Conservation (phyloP, 108 stramenopile species). For the Cyclotella atomus region DNA sequence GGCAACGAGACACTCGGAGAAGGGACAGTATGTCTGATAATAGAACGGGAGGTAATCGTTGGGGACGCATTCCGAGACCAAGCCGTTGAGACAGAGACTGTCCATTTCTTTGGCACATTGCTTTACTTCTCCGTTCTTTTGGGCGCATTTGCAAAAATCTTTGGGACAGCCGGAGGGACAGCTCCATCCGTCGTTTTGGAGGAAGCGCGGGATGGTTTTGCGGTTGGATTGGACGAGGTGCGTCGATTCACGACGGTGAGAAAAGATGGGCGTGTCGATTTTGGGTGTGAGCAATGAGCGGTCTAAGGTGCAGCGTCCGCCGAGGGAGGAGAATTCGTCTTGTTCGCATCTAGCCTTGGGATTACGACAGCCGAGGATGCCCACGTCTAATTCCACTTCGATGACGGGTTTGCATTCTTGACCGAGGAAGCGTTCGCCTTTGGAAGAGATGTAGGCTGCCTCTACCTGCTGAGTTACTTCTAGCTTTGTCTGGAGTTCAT, state of each 20-base stretch:
- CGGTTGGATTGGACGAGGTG: background rate
- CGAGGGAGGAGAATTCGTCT: conserved; percentile 25
- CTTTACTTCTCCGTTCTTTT: conserved; percentile 15
- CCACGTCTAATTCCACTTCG: conserved; percentile 17
- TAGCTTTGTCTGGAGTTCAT: background rate
- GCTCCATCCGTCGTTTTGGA: conserved; percentile 13
- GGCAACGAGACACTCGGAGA: conserved; percentile 32
- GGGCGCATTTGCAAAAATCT: conserved; percentile 45
- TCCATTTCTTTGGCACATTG: conserved; percentile 32
- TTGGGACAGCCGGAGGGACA: conserved; percentile 45
- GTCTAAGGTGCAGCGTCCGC: conserved; percentile 24
- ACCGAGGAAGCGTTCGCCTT: background rate
- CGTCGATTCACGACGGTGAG: conserved; percentile 21
- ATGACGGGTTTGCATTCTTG: conserved; percentile 2
- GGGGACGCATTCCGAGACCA: conserved; percentile 26
- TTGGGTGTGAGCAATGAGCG: conserved; percentile 10
- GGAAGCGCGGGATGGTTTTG: conserved; percentile 20
- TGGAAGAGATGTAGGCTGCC: background rate
- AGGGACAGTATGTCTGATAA: conserved; percentile 40
- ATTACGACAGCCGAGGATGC: conserved; percentile 22
- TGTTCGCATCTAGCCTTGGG: conserved; percentile 14
- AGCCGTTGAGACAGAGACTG: conserved; percentile 10
- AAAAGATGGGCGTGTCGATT: conserved; percentile 9
- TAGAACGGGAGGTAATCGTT: conserved; percentile 29
- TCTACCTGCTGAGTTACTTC: background rate